A percentile compares a stretch with the other conserved stretches of the same genome.
Evolutionary conservation across 2,329 filamentous ascomycete species (phyloP).

Genomic region (Trichoderma pleuroti): DNA sequence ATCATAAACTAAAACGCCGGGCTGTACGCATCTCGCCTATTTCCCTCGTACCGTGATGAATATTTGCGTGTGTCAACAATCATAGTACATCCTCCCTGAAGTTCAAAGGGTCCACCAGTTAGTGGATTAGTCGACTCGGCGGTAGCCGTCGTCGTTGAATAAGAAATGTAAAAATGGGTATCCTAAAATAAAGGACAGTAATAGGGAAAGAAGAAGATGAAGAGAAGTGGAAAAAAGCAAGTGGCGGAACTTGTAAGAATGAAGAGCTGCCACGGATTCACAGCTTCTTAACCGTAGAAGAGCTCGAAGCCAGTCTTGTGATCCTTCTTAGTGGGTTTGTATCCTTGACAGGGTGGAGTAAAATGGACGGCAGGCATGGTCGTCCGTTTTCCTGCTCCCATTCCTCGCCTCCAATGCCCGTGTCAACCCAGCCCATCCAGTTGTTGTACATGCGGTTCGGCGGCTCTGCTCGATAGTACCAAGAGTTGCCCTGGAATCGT

Average conservation of each 20-base stretch:
- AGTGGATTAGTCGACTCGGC: background rate
- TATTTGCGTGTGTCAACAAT: constrained; percentile 19
- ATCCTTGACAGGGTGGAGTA: constrained; percentile 60
- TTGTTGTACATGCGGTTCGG: constrained; percentile 60
- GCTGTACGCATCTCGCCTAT: constrained; percentile 24
- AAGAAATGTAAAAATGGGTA: constrained; percentile 13
- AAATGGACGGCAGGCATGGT: constrained; percentile 55
- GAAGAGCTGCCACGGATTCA: background rate
- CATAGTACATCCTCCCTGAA: constrained; percentile 22
- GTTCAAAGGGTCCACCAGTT: background rate
- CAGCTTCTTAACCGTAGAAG: constrained; percentile 32
- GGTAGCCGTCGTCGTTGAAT: background rate
- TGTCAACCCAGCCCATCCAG: constrained; percentile 59
- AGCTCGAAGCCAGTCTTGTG: constrained; percentile 38
- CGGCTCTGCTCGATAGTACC: constrained; percentile 58
- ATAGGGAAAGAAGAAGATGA: background rate
- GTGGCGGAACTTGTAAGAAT: background rate
- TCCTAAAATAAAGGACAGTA: constrained; percentile 14
- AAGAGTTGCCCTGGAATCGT: constrained; percentile 56
- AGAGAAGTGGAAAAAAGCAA: background rate
- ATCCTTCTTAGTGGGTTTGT: constrained; percentile 47
- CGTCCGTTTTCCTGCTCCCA: constrained; percentile 57
- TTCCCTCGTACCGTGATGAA: constrained; percentile 22
- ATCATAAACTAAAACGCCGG: constrained; percentile 26
- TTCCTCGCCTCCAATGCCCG: constrained; percentile 48